Base-by-base conservation (phyloP, 2,329 filamentous ascomycete genomes). In the Microthyrium microscopicum region DNA sequence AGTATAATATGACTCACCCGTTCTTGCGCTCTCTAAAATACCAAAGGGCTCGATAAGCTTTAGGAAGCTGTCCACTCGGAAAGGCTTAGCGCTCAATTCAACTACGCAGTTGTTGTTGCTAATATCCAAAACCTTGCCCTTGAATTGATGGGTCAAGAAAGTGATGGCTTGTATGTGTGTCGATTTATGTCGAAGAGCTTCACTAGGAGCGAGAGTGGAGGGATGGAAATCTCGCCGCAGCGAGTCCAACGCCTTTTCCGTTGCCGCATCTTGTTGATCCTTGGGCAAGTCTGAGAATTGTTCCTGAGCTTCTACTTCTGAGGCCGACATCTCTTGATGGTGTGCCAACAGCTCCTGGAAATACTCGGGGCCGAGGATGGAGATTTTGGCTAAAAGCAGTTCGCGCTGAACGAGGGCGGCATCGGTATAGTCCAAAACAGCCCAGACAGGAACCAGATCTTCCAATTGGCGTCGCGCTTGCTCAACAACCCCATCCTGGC, bases 91-190 rank as follows among this genome's bases (percentile, higher is more conserved):
- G 34, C 84, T 93, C 5, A 98, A 58, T 60, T 98, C 89, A 39
- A 98, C 85, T 55, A 95, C 95, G 60, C 89, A 95, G 62, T 91
- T 95, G 60, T 82, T 94, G 34, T 82, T 94, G 65, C 84, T 93
- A 48, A 98, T 95, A 57, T 98, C 89, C 47, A 98, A 59, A 18
- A 98, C 81, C 63, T 98, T 98, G 42, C 89, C 89, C 37, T 85
- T 85, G 49, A 98, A 98, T 51, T 98, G 89, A 61, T 98, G 89
- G 13, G 87, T 77, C 52, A 98, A 74, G 58, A 92, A 89, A 36
- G 89, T 98, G 50, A 98, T 93, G 37, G 80, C 84, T 62, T 87
- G 82, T 46, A 98, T 60, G 64, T 98, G 89, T 64, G 95, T 83
- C 55, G 95, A 85, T 67, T 98, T 98, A 59, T 94, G 81, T 51